Base-by-base conservation (phyloP, 208 protist genomes). In the Cochliopodium minus region DNA sequence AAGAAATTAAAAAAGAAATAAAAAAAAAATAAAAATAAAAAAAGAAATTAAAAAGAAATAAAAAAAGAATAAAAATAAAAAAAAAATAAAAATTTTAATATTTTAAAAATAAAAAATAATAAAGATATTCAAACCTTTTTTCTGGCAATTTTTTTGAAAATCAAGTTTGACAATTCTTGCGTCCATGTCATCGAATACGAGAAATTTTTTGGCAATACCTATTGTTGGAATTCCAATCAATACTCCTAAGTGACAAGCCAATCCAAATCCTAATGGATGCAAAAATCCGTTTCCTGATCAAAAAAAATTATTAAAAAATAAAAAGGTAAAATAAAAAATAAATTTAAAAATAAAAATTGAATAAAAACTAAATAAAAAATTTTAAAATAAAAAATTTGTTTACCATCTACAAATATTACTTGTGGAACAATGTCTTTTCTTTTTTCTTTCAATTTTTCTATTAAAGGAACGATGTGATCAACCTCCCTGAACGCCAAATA, bases 181-280 rank as follows among this genome's bases (percentile, higher is more conserved):
- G n/a, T n/a, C n/a, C n/a, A n/a, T n/a, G n/a, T n/a, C n/a, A n/a
- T n/a, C n/a, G n/a, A 13, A 23, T 45, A 45, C 39, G 5, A 54
- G 22, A 29, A 54, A 29, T 28, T 54, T 54, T 29, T 54, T 54
- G 10, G 49, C 49, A 4, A 54, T 20, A 15, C 49, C 49, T n/a
- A 54, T 29, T 15, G 49, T 54, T n/a, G 33, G 32, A 25, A 54
- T 40, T 17, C 22, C 29, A 0, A 17, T 22, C 17, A 40, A 34
- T 17, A 54, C 49, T 25, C 49, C 49, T 2, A 54, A 40, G n/a
- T 54, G 49, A 4, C 32, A 39, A 1, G 49, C 49, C 5, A 54
- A 28, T 26, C 49, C 49, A 40, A 54, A 54, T 29, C 49, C 49
- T 29, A 29, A 7, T 17, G 29, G 49, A 54, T 54, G 49, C 11